Conservation (phyloP, 495 filamentous ascomycete genomes). For the Evernia prunastri region DNA sequence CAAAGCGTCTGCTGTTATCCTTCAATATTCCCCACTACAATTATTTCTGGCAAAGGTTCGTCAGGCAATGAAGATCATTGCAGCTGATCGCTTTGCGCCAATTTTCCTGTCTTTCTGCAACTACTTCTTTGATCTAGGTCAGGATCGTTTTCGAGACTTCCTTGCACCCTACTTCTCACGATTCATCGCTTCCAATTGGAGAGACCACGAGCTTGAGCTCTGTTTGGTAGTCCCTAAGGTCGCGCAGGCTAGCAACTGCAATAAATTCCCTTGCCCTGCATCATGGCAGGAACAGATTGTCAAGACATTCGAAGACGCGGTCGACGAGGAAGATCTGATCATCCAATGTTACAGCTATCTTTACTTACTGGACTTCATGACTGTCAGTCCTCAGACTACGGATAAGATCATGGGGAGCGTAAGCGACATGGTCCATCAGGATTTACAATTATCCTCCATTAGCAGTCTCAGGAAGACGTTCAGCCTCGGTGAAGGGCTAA, state of each 20-base stretch:
- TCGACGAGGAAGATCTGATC: constrained; percentile 26
- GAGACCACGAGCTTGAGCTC: constrained; percentile 57
- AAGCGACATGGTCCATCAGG: constrained; percentile 10
- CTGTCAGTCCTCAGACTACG: constrained; percentile 21
- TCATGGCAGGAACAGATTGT: constrained; percentile 65
- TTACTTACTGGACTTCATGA: constrained; percentile 36
- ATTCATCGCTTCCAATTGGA: constrained; percentile 71
- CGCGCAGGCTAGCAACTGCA: constrained; percentile 49
- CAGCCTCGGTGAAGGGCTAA: constrained; percentile 42
- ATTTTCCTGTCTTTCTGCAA: constrained; percentile 81
- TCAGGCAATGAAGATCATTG: constrained; percentile 55
- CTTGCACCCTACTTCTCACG: constrained; percentile 74
- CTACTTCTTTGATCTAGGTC: constrained; percentile 63
- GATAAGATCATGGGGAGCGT: constrained; percentile 17
- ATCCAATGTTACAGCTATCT: constrained; percentile 38
- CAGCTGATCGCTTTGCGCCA: constrained; percentile 51
- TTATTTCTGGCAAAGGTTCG: constrained; percentile 62
- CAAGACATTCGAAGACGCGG: constrained; percentile 49
- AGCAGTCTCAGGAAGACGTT: constrained; percentile 17
- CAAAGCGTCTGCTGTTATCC: constrained; percentile 56
- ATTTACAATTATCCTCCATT: constrained; percentile 1
- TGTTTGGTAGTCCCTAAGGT: constrained; percentile 65
- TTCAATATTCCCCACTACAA: constrained; percentile 75
- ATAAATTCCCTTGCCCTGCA: constrained; percentile 54
- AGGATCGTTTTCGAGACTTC: constrained; percentile 69